A percentile compares a stretch with the other conserved stretches of the same genome.
phyloP scores from a whole-genome alignment of 257 asterid genomes.

The Lithospermum erythrorhizon region DNA sequence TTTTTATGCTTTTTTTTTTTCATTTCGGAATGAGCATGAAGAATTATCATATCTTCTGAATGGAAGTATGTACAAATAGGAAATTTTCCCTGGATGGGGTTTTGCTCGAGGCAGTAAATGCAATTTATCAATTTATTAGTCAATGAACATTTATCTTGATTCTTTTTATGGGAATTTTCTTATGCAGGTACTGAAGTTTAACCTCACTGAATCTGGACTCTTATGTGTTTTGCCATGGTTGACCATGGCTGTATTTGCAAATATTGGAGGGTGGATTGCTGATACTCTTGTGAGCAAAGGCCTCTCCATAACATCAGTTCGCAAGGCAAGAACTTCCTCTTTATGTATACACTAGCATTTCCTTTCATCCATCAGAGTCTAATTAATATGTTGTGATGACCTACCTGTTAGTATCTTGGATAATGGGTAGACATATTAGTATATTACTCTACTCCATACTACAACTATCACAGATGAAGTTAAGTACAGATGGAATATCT shows the following conservation, averaged over 20 bases:
- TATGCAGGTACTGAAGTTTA: constrained; percentile 80
- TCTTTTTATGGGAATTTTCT: constrained; percentile 7
- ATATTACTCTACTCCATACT: no score
- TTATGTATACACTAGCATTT: background rate
- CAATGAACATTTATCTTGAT: background rate
- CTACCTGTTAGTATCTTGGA: no score
- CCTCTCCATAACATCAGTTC: constrained; percentile 53
- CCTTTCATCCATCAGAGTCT: background rate
- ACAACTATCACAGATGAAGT: no score
- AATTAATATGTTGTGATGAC: no score
- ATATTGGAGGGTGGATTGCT: constrained; percentile 94
- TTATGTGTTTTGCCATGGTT: constrained; percentile 90
- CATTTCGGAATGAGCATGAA: no score
- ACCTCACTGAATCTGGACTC: constrained; percentile 83
- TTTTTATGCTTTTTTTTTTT: no score
- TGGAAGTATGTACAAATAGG: no score
- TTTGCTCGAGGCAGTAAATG: no score
- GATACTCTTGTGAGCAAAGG: constrained; percentile 87
- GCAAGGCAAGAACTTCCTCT: constrained; percentile 28
- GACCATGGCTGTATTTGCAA: constrained; percentile 90
- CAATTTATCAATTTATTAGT: background rate
- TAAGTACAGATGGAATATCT: no score
- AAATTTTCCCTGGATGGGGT: no score
- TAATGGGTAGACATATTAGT: no score
- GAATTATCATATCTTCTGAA: no score